Evolutionary conservation across 2,329 filamentous ascomycete species (phyloP).

Genomic region (Colletotrichum sp.): DNA sequence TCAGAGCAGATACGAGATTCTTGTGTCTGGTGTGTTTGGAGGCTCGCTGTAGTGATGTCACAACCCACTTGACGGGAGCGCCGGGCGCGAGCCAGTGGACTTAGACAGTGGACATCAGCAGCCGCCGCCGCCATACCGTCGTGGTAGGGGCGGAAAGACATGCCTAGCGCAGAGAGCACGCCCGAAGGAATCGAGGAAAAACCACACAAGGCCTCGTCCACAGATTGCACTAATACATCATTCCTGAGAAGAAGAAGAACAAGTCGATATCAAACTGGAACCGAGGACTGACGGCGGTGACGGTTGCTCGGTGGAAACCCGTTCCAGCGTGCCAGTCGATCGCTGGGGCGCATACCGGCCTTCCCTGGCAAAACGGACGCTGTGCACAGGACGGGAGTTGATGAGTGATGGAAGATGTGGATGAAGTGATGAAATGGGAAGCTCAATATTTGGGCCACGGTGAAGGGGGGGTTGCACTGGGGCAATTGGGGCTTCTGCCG

Average conservation of each 20-base stretch:
- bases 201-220: not conserved
- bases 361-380: not conserved
- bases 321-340: not conserved
- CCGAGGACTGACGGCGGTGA: constrained; percentile 3
- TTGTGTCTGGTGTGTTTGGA: not conserved
- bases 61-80: constrained; percentile 6
- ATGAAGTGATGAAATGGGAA: constrained; percentile 8
- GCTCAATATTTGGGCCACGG: not conserved
- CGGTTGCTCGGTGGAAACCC: constrained; percentile 4
- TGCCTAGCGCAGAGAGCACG: not conserved
- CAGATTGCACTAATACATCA: not conserved
- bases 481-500: not conserved
- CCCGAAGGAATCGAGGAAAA: not conserved
- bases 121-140: not conserved
- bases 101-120: constrained; percentile 1
- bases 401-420: constrained; percentile 14
- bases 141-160: constrained; percentile 7
- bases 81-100: not conserved
- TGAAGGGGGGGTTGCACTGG: not conserved
- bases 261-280: not conserved
- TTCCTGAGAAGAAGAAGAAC: not conserved
- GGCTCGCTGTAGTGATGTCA: constrained; percentile 14
- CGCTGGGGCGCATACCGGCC: not conserved
- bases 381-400: not conserved
- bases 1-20: constrained; percentile 3